phyloP scores from a whole-genome alignment of 2,329 filamentous ascomycete genomes.

The Colletotrichum euphorbiae region DNA sequence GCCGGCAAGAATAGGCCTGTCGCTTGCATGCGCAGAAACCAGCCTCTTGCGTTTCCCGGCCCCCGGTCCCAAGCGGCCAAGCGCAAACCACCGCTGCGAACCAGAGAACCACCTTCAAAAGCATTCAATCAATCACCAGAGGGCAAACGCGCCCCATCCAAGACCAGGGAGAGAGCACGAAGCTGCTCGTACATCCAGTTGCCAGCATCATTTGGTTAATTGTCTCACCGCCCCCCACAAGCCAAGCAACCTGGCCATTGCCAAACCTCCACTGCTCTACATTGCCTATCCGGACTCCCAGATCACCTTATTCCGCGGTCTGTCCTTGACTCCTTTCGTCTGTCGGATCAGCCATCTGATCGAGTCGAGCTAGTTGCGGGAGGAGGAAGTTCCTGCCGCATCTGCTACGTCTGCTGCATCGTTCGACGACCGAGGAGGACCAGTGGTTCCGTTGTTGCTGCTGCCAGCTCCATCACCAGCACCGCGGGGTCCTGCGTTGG shows the following conservation, averaged over 20 bases:
- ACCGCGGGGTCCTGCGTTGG: slow-evolving; percentile 18
- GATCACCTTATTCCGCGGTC: background rate
- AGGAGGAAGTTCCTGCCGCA: slow-evolving; percentile 14
- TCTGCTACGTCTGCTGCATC: slow-evolving; percentile 27
- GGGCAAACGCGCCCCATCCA: slow-evolving; percentile 34
- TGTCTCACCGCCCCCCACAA: slow-evolving; percentile 31
- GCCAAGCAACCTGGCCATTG: slow-evolving; percentile 9
- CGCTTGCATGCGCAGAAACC: slow-evolving; percentile 34
- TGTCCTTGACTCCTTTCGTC: background rate
- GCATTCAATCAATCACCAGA: slow-evolving; percentile 24
- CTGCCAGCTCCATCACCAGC: slow-evolving; percentile 21
- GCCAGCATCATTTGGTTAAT: slow-evolving; percentile 30
- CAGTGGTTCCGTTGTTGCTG: slow-evolving; percentile 24
- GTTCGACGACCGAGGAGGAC: slow-evolving; percentile 10
- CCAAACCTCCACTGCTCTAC: background rate
- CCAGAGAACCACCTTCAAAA: slow-evolving; percentile 14
- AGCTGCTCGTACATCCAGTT: slow-evolving; percentile 25
- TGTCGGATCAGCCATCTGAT: slow-evolving; percentile 18
- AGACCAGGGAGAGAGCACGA: slow-evolving; percentile 21
- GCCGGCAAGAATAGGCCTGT: slow-evolving; percentile 26
- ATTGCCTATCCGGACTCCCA: slow-evolving; percentile 22
- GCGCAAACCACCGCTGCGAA: slow-evolving; percentile 25
- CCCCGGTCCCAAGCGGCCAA: slow-evolving; percentile 45
- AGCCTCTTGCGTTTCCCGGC: slow-evolving; percentile 39
- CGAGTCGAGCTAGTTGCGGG: slow-evolving; percentile 11